Base-by-base conservation (phyloP, 2,329 filamentous ascomycete genomes). In the Aspergillus costaricaensis region DNA sequence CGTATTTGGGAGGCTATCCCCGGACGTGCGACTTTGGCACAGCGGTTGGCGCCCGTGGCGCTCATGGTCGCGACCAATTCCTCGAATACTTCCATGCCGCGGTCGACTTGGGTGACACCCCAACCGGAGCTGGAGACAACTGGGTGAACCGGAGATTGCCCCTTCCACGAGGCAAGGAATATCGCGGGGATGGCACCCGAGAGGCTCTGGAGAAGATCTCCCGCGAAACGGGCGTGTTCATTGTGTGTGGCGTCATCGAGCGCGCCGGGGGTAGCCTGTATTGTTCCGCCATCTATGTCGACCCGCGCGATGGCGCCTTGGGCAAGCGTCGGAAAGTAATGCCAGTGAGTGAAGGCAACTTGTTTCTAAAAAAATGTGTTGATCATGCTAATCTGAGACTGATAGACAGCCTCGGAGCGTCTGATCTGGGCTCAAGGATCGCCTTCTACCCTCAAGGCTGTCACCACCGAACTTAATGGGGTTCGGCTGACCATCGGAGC, bases 291-390 rank as follows among this genome's bases (percentile, higher is more conserved):
- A 83, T 96, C 4, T 96, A 95, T 71, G 88, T 96, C 0, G 92
- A 91, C 73, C 92, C 93, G 0, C 80, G 77, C 44, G 72, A 83
- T 50, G 93, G 93, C 5, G 73, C 90, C 7, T 73, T 96, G 19
- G 93, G 92, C 19, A 97, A 97, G 82, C 85, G 93, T 65, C 83
- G 93, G 70, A 97, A 97, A 77, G 91, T 97, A 21, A 94, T 96
- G 87, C 94, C 93, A 17, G 88, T 90, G 75, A 70, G 86, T 80
- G 2, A 23, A 44, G 5, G 4, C 15, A 9, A 36, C 10, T 44
- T 55, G 30, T 58, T 15, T 17, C 39, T 41, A 41, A 9, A 6
- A n/a, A 17, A 32, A 25, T 27, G 0, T 36, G 5, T 12, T 39
- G 32, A 44, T 21, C 39, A 21, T 43, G 8, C 30, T 51, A 14